These are phyloP conservation scores for Apostasia shenzhenica DNA, from an alignment of 106 monocot species.

Conservation along the genomic window DNA sequence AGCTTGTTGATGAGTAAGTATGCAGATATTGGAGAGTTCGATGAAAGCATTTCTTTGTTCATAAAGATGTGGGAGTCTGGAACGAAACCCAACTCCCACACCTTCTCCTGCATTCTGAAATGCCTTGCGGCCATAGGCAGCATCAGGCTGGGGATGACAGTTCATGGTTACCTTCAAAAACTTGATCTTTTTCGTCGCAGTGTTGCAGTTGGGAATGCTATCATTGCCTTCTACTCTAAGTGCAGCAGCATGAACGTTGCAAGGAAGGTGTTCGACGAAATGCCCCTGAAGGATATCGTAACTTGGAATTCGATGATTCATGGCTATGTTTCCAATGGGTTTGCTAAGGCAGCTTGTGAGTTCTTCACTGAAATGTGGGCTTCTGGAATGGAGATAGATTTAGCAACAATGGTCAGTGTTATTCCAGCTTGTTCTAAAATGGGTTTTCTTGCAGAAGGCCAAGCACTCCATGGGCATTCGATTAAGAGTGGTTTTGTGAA, in stretches of 20 bases:
- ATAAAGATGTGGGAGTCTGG: constrained; percentile 30
- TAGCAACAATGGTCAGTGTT: constrained; percentile 50
- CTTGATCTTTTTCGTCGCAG: constrained; percentile 28
- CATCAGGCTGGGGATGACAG: constrained; percentile 20
- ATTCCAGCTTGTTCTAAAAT: constrained; percentile 50
- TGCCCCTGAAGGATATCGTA: constrained; percentile 54
- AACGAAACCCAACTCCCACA: constrained; percentile 30
- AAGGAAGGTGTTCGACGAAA: constrained; percentile 46
- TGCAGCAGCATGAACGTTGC: constrained; percentile 29
- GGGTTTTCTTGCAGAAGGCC: constrained; percentile 22
- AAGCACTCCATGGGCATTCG: constrained; percentile 57
- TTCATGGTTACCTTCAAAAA: constrained; percentile 52
- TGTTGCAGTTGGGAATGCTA: constrained; percentile 43
- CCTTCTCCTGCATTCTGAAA: constrained; percentile 60
- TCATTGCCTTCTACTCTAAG: constrained; percentile 52
- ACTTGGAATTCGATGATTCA: constrained; percentile 71
- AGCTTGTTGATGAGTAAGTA: constrained; percentile 51
- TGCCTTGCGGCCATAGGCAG: constrained; percentile 30
- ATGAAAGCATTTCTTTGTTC: constrained; percentile 38
- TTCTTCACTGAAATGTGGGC: constrained; percentile 42
- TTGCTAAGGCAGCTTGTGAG: constrained; percentile 16
- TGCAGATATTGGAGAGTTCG: constrained; percentile 30
- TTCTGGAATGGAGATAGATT: constrained; percentile 40
- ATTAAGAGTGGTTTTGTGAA: constrained; percentile 29
- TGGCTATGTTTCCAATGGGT: constrained; percentile 43